Conservation (phyloP, 495 filamentous ascomycete genomes). For the Lasiosphaeria miniovina region DNA sequence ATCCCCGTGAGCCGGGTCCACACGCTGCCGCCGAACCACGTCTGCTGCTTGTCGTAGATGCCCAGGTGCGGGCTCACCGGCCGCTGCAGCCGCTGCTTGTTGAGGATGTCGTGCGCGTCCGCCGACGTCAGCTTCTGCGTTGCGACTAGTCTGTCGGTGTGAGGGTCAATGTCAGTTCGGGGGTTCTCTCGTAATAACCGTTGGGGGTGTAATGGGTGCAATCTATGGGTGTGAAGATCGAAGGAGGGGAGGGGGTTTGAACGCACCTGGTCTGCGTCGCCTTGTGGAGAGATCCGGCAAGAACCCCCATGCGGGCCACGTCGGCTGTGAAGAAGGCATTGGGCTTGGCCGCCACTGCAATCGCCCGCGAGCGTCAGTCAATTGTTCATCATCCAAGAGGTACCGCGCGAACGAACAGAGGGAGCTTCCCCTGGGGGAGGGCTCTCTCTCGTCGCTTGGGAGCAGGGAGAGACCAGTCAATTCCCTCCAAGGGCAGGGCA, state of each 20-base stretch:
- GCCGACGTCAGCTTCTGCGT: conserved; percentile 56
- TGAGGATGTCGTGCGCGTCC: conserved; percentile 70
- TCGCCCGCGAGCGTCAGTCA: not conserved
- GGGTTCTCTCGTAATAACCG: not conserved
- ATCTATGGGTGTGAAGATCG: not conserved
- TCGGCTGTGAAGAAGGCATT: conserved; percentile 35
- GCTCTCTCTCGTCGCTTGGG: no score
- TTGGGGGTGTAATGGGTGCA: not conserved
- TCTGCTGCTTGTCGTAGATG: conserved; percentile 88
- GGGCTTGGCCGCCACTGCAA: conserved; percentile 27
- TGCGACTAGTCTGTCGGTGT: conserved; percentile 46
- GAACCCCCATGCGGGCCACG: conserved; percentile 21
- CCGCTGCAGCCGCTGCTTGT: conserved; percentile 75
- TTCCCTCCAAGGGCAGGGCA: not conserved
- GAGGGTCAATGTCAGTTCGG: not conserved
- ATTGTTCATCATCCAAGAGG: not conserved
- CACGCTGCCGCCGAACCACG: conserved; percentile 66
- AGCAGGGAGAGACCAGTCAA: no score
- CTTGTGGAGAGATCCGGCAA: conserved; percentile 19
- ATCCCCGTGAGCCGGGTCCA: conserved; percentile 81
- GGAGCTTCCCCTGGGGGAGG: no score
- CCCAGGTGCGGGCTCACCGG: conserved; percentile 83
- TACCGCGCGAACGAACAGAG: no score
- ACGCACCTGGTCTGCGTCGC: conserved; percentile 29
- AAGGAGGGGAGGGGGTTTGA: not conserved